phyloP scores from a whole-genome alignment of 2,329 filamentous ascomycete species.

The Fusarium solani-melongenae region DNA sequence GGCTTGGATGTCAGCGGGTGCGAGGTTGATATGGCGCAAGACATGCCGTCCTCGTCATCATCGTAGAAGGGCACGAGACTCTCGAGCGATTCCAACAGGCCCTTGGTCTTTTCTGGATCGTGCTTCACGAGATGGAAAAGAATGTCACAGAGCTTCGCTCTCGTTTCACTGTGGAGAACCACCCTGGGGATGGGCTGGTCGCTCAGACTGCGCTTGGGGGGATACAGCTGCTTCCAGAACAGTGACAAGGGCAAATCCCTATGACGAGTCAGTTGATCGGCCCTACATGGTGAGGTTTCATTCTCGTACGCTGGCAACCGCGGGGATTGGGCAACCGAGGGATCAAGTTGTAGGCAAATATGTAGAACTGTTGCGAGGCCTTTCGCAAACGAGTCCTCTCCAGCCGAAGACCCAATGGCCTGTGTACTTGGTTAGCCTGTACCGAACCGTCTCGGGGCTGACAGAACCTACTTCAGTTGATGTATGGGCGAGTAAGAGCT shows the following conservation, averaged over 20 bases:
- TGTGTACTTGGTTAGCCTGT: conserved; percentile 20
- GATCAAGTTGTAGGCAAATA: conserved; percentile 46
- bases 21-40: neutral
- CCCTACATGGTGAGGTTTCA: neutral
- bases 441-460: neutral
- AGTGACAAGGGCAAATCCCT: conserved; percentile 54
- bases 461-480: conserved; percentile 52
- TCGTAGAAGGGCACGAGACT: conserved; percentile 52
- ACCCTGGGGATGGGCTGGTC: conserved; percentile 50
- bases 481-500: conserved; percentile 52
- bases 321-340: conserved; percentile 35
- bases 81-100: conserved; percentile 59
- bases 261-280: conserved; percentile 6
- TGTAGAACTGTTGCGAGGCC: conserved; percentile 47
- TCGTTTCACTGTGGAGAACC: conserved; percentile 65
- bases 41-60: conserved; percentile 53
- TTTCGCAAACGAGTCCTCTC: conserved; percentile 44
- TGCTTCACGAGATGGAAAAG: conserved; percentile 67
- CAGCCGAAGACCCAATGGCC: conserved; percentile 42
- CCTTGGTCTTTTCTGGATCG: conserved; percentile 58
- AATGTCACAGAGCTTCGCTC: conserved; percentile 70
- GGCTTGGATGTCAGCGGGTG: conserved; percentile 16
- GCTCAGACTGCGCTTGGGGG: conserved; percentile 54
- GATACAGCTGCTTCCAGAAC: conserved; percentile 75
- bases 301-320: conserved; percentile 42